These are phyloP conservation scores for Kwoniella shandongensis DNA, from an alignment of 768 basidiomycete species.

Conservation along the genomic window DNA sequence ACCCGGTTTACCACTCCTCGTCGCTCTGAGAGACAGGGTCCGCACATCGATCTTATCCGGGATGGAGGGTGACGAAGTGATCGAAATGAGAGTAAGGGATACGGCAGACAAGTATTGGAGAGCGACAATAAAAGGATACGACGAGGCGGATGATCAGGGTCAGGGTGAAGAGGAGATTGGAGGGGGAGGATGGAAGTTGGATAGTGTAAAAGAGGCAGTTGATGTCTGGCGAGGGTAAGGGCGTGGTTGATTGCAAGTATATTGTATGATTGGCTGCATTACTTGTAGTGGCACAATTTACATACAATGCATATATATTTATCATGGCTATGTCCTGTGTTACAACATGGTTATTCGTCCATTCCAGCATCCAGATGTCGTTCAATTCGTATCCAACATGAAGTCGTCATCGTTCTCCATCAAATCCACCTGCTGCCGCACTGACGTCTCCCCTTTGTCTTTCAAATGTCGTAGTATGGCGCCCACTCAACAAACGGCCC, in stretches of 20 bases:
- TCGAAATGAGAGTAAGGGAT: constrained; percentile 24
- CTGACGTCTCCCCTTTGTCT: not conserved
- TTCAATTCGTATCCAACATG: too few relatives aligned
- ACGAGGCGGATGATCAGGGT: constrained; percentile 7
- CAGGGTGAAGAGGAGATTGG: constrained; percentile 1
- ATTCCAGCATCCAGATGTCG: too few relatives aligned
- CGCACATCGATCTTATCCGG: not conserved
- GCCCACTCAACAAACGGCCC: too few relatives aligned
- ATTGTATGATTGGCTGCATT: too few relatives aligned
- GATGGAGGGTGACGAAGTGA: not conserved
- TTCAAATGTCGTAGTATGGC: too few relatives aligned
- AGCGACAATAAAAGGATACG: constrained; percentile 10
- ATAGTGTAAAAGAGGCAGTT: constrained; percentile 24
- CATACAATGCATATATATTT: too few relatives aligned
- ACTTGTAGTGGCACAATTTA: too few relatives aligned
- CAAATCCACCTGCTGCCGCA: too few relatives aligned
- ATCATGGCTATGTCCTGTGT: too few relatives aligned
- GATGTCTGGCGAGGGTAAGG: constrained; percentile 15
- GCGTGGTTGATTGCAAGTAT: not conserved
- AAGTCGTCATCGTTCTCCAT: too few relatives aligned
- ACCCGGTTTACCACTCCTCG: constrained; percentile 24
- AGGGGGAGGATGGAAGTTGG: constrained; percentile 29
- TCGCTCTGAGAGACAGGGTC: constrained; percentile 13
- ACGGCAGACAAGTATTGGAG: constrained; percentile 18
- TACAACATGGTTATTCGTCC: too few relatives aligned